A percentile compares a stretch with the other conserved stretches of the same genome.
These are phyloP conservation scores for Blastobotrys serpentis DNA, from an alignment of 1,139 yeast genomes.

Conservation along the genomic window DNA sequence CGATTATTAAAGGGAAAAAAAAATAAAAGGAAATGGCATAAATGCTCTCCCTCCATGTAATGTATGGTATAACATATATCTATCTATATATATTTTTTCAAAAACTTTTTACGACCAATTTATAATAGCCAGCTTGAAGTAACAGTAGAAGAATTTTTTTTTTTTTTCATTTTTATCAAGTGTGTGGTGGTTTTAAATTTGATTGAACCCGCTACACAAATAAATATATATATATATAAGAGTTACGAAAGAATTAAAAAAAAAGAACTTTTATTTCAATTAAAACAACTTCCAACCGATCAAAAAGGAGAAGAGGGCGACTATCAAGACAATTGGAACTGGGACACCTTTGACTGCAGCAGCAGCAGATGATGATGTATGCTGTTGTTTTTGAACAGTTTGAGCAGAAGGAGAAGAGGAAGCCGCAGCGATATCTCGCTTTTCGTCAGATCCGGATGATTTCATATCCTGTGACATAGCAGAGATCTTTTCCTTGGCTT, in stretches of 20 bases:
- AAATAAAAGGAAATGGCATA: constrained; percentile 3
- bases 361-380: constrained; percentile 13
- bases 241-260: constrained; percentile 10
- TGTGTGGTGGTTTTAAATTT: not conserved
- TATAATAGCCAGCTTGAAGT: too few species aligned
- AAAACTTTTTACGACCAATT: too few species aligned
- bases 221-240: constrained; percentile 5
- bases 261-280: constrained; percentile 15
- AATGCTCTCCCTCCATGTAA: constrained; percentile 3
- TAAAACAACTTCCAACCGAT: constrained; percentile 61
- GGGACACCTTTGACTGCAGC: constrained; percentile 46
- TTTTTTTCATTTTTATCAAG: constrained; percentile 4
- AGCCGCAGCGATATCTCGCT: constrained; percentile 17
- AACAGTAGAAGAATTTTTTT: too few species aligned
- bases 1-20: constrained; percentile 54
- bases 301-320: constrained; percentile 56
- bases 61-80: too few species aligned
- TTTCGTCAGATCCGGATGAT: constrained; percentile 13
- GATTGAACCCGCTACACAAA: not conserved
- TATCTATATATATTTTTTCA: too few species aligned
- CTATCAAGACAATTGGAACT: constrained; percentile 49
- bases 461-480: constrained; percentile 26
- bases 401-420: constrained; percentile 19
- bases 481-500: constrained; percentile 27
- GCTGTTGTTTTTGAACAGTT: constrained; percentile 14